These are phyloP conservation scores for Leishmania major DNA, from an alignment of 208 protist genomes.

Conservation along the genomic window DNA sequence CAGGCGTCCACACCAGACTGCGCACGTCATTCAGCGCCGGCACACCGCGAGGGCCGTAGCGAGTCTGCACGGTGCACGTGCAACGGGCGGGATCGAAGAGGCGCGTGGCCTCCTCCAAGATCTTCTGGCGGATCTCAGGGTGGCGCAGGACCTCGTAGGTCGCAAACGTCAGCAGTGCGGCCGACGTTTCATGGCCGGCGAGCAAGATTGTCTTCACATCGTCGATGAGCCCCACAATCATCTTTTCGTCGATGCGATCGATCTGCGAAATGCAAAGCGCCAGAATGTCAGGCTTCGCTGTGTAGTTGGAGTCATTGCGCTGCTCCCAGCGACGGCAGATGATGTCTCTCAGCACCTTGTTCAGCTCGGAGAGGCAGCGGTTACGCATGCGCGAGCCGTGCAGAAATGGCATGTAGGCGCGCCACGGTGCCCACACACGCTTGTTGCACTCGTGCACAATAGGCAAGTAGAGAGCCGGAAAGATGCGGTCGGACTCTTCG, in stretches of 20 bases:
- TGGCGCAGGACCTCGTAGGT: slow-evolving; percentile 86
- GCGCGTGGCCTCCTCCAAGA: slow-evolving; percentile 62
- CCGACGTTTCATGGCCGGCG: slow-evolving; percentile 90
- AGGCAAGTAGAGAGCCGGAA: slow-evolving; percentile 87
- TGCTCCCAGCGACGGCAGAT: slow-evolving; percentile 66
- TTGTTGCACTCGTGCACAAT: slow-evolving; percentile 92
- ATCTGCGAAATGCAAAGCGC: slow-evolving; percentile 87
- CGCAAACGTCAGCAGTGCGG: slow-evolving; percentile 88
- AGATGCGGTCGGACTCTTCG: slow-evolving; percentile 88
- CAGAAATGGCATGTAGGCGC: slow-evolving; percentile 80
- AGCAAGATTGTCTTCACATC: slow-evolving; percentile 93
- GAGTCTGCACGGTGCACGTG: slow-evolving; percentile 52
- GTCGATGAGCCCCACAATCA: slow-evolving; percentile 76
- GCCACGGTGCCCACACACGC: slow-evolving; percentile 89
- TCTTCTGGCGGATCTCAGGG: slow-evolving; percentile 52
- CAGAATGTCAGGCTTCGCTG: slow-evolving; percentile 66
- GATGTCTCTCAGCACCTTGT: slow-evolving; percentile 74
- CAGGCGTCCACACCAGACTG: slow-evolving; percentile 73
- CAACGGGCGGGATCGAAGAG: slow-evolving; percentile 81
- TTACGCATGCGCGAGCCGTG: slow-evolving; percentile 66
- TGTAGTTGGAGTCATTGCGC: slow-evolving; percentile 46
- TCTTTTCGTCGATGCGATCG: slow-evolving; percentile 47
- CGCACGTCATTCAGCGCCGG: slow-evolving; percentile 63
- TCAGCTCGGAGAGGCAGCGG: slow-evolving; percentile 73
- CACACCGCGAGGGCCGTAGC: slow-evolving; percentile 62